Evolutionary conservation across 31 red algal genomes (phyloP).

Genomic region (Porphyra umbilicalis): DNA sequence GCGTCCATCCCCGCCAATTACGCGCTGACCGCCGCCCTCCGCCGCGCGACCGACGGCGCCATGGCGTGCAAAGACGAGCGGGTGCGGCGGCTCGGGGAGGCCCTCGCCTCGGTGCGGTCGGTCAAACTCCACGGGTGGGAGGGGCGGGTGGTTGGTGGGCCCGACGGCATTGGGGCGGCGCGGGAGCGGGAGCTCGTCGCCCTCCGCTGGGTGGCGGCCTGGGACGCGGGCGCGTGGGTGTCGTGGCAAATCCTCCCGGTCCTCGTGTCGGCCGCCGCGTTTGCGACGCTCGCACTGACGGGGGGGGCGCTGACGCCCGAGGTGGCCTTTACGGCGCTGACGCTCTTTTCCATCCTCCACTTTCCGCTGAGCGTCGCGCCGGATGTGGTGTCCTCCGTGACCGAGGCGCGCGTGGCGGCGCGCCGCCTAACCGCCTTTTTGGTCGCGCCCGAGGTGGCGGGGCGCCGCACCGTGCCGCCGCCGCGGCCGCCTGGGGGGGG

Average conservation of each 20-base stretch:
- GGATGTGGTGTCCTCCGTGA: conserved; percentile 28
- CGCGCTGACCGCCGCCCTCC: conserved; percentile 29
- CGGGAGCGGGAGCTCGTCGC: conserved; percentile 34
- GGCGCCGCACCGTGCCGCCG: conserved; percentile 11
- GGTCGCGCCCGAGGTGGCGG: conserved; percentile 38
- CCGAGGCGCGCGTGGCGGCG: conserved; percentile 40
- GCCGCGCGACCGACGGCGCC: conserved; percentile 29
- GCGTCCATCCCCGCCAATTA: conserved; percentile 41
- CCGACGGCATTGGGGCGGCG: conserved; percentile 29
- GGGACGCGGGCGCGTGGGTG: conserved; percentile 27
- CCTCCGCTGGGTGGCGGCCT: conserved; percentile 17
- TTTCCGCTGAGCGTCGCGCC: conserved; percentile 53
- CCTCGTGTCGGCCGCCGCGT: conserved; percentile 42
- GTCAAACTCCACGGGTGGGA: conserved; percentile 94
- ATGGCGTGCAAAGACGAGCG: conserved; percentile 64
- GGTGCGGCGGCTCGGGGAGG: conserved; percentile 65
- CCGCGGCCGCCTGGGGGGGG: conserved; percentile 24
- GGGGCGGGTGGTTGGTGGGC: conserved; percentile 43
- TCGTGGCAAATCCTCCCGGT: conserved; percentile 44
- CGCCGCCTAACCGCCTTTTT: conserved; percentile 37
- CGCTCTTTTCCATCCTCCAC: conserved; percentile 63
- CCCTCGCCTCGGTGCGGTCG: conserved; percentile 75
- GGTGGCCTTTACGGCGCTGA: conserved; percentile 65
- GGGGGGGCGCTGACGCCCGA: conserved; percentile 38
- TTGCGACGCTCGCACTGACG: conserved; percentile 35